A percentile compares a stretch with the other conserved stretches of the same genome.
Evolutionary conservation across 108 stramenopile genomes (phyloP).

Genomic region (Nitzschia sp.): DNA sequence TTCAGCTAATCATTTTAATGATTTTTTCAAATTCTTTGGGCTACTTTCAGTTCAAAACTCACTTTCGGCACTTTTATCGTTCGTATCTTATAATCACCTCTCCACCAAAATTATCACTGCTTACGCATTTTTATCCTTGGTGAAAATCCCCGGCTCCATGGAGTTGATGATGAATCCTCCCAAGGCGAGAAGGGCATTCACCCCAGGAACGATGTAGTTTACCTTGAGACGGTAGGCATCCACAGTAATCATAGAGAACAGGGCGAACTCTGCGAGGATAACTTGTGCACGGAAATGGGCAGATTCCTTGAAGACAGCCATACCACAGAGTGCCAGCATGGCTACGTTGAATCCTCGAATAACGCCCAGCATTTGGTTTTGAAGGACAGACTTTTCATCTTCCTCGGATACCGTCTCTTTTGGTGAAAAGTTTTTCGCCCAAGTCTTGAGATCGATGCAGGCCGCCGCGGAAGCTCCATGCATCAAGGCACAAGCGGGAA

Average conservation of each 20-base stretch:
- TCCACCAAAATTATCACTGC: neutral
- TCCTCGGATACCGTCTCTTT: slow-evolving; percentile 10
- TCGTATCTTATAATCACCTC: too few species aligned
- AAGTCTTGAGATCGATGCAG: slow-evolving; percentile 2
- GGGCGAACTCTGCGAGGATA: slow-evolving; percentile 24
- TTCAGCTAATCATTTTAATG: too few species aligned
- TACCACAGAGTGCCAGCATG: slow-evolving; percentile 19
- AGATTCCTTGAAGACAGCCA: slow-evolving; percentile 30
- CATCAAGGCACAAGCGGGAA: slow-evolving; percentile 21
- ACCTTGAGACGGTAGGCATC: slow-evolving; percentile 15
- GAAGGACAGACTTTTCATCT: slow-evolving; percentile 17
- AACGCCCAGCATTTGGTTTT: slow-evolving; percentile 30
- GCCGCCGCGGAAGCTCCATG: slow-evolving; percentile 11
- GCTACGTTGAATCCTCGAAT: slow-evolving; percentile 24
- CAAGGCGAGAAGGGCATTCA: slow-evolving; percentile 10
- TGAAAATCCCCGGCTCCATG: slow-evolving; percentile 45
- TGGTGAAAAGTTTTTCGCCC: neutral
- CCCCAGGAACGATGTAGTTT: slow-evolving; percentile 9
- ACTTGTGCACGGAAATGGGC: slow-evolving; percentile 37
- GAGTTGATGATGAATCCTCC: slow-evolving; percentile 33
- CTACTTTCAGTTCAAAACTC: too few species aligned
- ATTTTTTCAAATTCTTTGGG: too few species aligned
- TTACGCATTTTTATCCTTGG: slow-evolving; percentile 32
- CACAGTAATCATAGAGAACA: slow-evolving; percentile 20
- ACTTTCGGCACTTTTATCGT: too few species aligned